These are phyloP conservation scores for Pythium oligandrum DNA, from an alignment of 352 stramenopile species.

Conservation along the genomic window DNA sequence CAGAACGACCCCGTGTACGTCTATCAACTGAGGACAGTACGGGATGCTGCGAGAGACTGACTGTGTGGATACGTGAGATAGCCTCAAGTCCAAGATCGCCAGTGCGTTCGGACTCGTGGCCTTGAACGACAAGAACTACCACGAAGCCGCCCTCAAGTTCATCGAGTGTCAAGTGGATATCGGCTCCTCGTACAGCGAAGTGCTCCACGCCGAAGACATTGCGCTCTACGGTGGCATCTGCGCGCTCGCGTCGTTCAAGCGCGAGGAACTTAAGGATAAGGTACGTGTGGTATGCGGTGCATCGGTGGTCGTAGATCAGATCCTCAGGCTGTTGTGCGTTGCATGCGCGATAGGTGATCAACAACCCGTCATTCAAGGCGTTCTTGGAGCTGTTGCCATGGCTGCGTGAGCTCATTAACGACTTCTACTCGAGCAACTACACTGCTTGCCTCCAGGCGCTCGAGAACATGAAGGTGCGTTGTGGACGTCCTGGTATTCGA, in stretches of 20 bases:
- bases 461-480: conserved; percentile 60
- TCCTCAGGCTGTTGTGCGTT: neutral
- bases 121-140: conserved; percentile 78
- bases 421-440: conserved; percentile 89
- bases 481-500: too few relatives aligned
- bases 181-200: conserved; percentile 73
- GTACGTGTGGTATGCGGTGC: conserved; percentile 13
- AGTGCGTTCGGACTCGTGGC: conserved; percentile 74
- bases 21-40: neutral
- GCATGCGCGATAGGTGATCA: conserved; percentile 49
- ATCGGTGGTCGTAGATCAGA: too few relatives aligned
- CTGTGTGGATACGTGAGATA: conserved; percentile 13
- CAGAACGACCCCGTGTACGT: conserved; percentile 70
- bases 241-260: conserved; percentile 79
- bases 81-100: conserved; percentile 79
- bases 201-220: conserved; percentile 82
- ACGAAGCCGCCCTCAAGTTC: conserved; percentile 72
- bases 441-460: conserved; percentile 71
- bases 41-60: neutral
- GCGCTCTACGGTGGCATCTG: conserved; percentile 84
- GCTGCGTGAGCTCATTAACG: conserved; percentile 83
- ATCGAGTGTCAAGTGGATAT: conserved; percentile 79
- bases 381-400: conserved; percentile 85
- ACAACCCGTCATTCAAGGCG: conserved; percentile 84
- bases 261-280: conserved; percentile 74